Base-by-base conservation (phyloP, 2,329 filamentous ascomycete species). In the Cercospora zeina region DNA sequence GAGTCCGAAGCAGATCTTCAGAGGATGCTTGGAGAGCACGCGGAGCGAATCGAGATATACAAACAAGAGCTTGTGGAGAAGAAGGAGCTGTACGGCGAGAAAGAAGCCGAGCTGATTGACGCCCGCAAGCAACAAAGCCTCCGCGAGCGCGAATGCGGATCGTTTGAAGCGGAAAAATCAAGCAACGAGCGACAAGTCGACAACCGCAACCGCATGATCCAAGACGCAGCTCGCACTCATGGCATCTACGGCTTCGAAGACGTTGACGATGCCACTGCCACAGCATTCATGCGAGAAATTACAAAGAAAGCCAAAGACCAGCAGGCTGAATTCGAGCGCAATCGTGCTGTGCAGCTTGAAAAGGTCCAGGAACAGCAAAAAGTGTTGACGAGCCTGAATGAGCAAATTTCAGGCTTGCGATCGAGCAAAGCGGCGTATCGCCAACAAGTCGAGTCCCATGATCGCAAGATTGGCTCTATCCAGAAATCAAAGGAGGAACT, bases 161-260 rank as follows among this genome's bases (percentile, higher is more conserved):
- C 88, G 68, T 87, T 89, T 68, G 86, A 95, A 75, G 93, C 93
- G 1, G 89, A 96, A 72, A 92, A 93, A 77, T 88, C 90, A 65
- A 90, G 89, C 70, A 91, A 95, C 72, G 91, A 97, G 72, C 85
- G 89, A 3, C 90, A 97, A 67, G 74, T 96, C 3, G 81, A 85
- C 68, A 80, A 84, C 49, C 89, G 93, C 39, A 83, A 88, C 70
- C 82, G 84, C 9, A 83, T 96, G 74, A 86, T 97, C 59, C 91
- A 87, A 66, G 87, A 93, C 61, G 87, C 90, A 37, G 91, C 93
- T 14, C 82, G 85, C 50, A 82, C 82, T 27, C 90, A 96, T 75
- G 87, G 85, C 62, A 90, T 99, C 65, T 88, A 91, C 34, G 93
- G 93, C 0, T 96, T 89, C 71, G 91, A 96, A 65, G 85, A 88